Percentiles rank a stretch among this genome's conserved stretches.
These are phyloP conservation scores for Sporothrix humicola DNA, from an alignment of 2,329 filamentous ascomycete genomes.

Conservation along the genomic window DNA sequence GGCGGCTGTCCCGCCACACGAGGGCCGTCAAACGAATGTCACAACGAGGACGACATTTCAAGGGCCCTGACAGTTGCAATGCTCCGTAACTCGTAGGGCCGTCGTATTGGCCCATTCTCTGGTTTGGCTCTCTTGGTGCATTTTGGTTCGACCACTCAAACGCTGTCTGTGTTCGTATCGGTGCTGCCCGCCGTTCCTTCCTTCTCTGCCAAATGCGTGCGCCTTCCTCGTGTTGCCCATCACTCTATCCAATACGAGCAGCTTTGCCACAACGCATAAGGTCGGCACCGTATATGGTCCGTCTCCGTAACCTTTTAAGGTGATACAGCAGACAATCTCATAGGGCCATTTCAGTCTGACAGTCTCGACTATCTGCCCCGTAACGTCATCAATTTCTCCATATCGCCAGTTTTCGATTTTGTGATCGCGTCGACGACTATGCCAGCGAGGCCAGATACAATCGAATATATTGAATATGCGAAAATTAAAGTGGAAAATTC, in stretches of 20 bases:
- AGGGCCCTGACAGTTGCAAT: neutral
- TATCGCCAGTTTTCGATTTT: neutral
- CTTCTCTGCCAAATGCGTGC: neutral
- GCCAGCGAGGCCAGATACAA: constrained; percentile 3
- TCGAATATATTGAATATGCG: constrained; percentile 5
- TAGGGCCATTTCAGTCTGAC: too few species aligned
- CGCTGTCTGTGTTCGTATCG: neutral
- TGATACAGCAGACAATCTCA: too few species aligned
- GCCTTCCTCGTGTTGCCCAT: constrained; percentile 9
- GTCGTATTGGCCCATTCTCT: neutral
- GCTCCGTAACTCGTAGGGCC: neutral
- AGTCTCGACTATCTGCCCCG: neutral
- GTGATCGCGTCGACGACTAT: neutral
- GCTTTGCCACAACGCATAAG: neutral
- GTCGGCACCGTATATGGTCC: neutral
- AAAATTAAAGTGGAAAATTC: constrained; percentile 2
- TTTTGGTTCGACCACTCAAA: neutral
- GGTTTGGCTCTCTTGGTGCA: neutral
- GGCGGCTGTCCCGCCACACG: neutral
- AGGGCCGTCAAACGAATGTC: too few species aligned
- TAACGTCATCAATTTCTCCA: neutral
- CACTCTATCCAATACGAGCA: neutral
- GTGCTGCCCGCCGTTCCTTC: neutral
- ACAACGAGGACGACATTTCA: neutral
- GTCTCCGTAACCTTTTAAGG: too few species aligned